Percentiles rank a stretch among this genome's conserved stretches.
Conservation (phyloP, 2,329 filamentous ascomycete species). For the Trichophyton benhamiae region DNA sequence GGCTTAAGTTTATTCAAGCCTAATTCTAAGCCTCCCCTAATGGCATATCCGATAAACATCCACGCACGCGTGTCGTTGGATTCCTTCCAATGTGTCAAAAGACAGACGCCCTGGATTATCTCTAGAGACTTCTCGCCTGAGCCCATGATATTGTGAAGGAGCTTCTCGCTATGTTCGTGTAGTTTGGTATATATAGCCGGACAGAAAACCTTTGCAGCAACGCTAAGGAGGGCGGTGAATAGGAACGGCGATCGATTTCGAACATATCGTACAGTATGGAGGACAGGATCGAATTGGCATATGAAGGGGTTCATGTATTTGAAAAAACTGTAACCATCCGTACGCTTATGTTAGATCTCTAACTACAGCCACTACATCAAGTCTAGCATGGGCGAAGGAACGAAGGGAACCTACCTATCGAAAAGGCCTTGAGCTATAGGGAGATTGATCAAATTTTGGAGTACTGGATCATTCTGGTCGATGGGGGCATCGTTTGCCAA, state of each 20-base stretch:
- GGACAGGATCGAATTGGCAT: slow-evolving; percentile 27
- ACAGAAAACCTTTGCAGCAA: slow-evolving; percentile 28
- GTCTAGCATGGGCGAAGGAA: neutral
- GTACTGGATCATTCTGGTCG: slow-evolving; percentile 20
- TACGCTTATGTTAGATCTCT: neutral
- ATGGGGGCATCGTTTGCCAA: slow-evolving; percentile 5
- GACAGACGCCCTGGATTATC: slow-evolving; percentile 27
- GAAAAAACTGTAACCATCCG: slow-evolving; percentile 22
- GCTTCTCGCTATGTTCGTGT: slow-evolving; percentile 21
- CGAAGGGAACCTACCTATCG: slow-evolving; percentile 16
- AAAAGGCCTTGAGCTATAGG: slow-evolving; percentile 21
- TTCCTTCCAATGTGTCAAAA: slow-evolving; percentile 34
- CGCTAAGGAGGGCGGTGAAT: slow-evolving; percentile 25
- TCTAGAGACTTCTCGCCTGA: slow-evolving; percentile 29
- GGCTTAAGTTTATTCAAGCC: slow-evolving; percentile 14
- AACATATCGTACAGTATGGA: slow-evolving; percentile 31
- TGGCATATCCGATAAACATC: slow-evolving; percentile 30
- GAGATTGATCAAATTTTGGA: slow-evolving; percentile 18
- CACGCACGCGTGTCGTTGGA: slow-evolving; percentile 32
- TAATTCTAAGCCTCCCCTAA: slow-evolving; percentile 32
- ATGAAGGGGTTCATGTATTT: slow-evolving; percentile 31
- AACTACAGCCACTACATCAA: neutral
- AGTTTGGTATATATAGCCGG: slow-evolving; percentile 22
- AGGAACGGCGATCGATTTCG: slow-evolving; percentile 28
- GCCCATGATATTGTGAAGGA: slow-evolving; percentile 20